Base-by-base conservation (phyloP, 164 flowering plant genomes). In the Hamamelis virginiana region DNA sequence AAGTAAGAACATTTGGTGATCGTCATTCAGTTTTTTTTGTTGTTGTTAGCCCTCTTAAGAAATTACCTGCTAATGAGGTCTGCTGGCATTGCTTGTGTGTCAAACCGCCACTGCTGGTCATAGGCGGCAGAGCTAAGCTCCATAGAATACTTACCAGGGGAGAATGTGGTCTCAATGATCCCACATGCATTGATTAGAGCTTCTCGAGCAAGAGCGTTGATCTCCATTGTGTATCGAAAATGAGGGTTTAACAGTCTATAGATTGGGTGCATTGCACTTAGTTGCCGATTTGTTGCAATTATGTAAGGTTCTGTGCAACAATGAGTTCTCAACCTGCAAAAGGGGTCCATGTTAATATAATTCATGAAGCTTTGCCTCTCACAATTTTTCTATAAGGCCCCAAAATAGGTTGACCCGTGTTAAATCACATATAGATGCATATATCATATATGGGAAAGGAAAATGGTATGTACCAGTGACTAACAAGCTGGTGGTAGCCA, bases 211-310 rank as follows among this genome's bases (percentile, higher is more conserved):
- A 85, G 77, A 9, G 89, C 87, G 55, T 90, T 92, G 74, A 91
- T 89, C 75, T 88, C 85, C 93, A 92, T 86, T 0, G 97, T 92
- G 80, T 89, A 87, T 21, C 96, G 80, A 18, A 91, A 76, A 72
- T 92, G 87, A 43, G 97, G 97, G 47, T 71, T 74, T 25, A 92
- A 64, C 23, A 91, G 68, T 74, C 83, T 87, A 62, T 86, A 70
- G 25, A 90, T 84, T 6, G 97, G 97, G 63, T 92, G 97, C 87
- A 90, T 74, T 28, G 75, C 80, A 26, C 96, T 90, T 1, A 92
- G 77, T 57, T 87, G 96, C 61, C 97, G 69, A 63, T 89, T 81
- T 0, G 88, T 61, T 11, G 94, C 91, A 12, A 92, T 89, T 45
- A 92, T 77, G 65, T 83, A 92, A 9, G 96, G 91, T 70, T 92